These are phyloP conservation scores for Lentinula raphanica DNA, from an alignment of 768 basidiomycete genomes.

Conservation along the genomic window DNA sequence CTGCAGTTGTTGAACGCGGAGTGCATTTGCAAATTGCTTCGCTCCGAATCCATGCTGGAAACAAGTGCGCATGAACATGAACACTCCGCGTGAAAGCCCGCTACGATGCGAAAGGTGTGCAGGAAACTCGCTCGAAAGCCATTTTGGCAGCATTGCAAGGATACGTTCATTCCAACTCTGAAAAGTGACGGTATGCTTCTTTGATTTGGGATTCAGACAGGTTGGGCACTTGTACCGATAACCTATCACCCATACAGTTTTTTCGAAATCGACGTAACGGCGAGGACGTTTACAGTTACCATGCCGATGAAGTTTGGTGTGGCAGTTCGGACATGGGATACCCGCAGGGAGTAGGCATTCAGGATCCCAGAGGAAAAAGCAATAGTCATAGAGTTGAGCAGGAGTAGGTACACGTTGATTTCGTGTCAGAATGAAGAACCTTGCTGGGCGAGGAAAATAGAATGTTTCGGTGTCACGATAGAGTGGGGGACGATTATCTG, in stretches of 20 bases:
- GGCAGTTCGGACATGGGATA: background rate
- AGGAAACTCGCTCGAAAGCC: constrained; percentile 20
- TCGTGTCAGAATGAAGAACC: background rate
- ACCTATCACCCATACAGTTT: constrained; percentile 18
- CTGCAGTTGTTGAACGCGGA: constrained; percentile 16
- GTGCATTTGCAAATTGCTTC: constrained; percentile 21
- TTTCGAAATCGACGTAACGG: constrained; percentile 15
- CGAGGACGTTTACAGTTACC: background rate
- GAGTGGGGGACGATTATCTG: background rate
- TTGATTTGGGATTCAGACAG: constrained; percentile 11
- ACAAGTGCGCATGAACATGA: constrained; percentile 14
- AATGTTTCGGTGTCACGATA: background rate
- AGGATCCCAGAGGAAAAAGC: background rate
- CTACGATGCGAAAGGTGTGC: constrained; percentile 18
- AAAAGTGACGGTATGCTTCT: constrained; percentile 14
- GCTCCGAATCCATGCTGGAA: constrained; percentile 23
- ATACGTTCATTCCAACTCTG: constrained; percentile 22
- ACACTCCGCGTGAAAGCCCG: constrained; percentile 14
- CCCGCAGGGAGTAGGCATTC: background rate
- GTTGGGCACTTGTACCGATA: constrained; percentile 17
- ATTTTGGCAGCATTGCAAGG: constrained; percentile 14
- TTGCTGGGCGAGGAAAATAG: background rate
- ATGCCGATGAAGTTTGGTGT: too few species aligned
- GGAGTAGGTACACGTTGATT: background rate
- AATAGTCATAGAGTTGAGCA: background rate